A percentile compares a stretch with the other conserved stretches of the same genome.
These are phyloP conservation scores for Leccinum sublutescens DNA, from an alignment of 768 basidiomycete species.

Conservation along the genomic window DNA sequence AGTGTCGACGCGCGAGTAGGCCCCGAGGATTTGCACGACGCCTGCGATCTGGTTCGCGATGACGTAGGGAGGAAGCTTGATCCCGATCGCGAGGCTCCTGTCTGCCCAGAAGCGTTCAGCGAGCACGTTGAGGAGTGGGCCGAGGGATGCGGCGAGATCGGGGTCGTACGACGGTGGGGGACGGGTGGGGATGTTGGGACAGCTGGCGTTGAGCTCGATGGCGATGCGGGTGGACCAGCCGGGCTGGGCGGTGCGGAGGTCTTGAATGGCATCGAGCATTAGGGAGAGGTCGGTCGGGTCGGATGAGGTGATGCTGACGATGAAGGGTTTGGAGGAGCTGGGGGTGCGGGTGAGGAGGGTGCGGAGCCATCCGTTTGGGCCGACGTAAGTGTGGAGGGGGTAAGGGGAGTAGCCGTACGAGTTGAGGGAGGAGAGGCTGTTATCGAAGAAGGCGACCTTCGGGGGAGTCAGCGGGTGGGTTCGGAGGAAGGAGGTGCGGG, in stretches of 20 bases:
- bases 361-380: conserved; percentile 47
- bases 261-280: conserved; percentile 63
- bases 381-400: conserved; percentile 62
- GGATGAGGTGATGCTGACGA: conserved; percentile 77
- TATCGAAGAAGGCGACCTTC: conserved; percentile 60
- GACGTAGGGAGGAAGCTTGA: conserved; percentile 80
- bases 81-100: conserved; percentile 58
- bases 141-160: conserved; percentile 42
- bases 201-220: conserved; percentile 81
- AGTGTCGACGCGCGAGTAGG: conserved; percentile 32
- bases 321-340: conserved; percentile 57
- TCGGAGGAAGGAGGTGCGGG: neutral
- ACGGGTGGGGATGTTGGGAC: conserved; percentile 68
- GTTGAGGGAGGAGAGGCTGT: conserved; percentile 64
- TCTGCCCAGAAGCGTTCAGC: conserved; percentile 49
- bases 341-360: conserved; percentile 39
- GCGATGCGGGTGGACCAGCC: conserved; percentile 49
- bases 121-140: conserved; percentile 54
- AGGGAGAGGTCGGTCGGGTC: conserved; percentile 45
- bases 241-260: conserved; percentile 42
- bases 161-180: conserved; percentile 70
- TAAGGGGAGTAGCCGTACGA: conserved; percentile 84
- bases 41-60: conserved; percentile 58
- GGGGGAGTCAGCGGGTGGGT: conserved; percentile 5
- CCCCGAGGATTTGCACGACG: conserved; percentile 46